phyloP scores from a whole-genome alignment of 345 rosid genomes.

The Hibiscus syriacus region DNA sequence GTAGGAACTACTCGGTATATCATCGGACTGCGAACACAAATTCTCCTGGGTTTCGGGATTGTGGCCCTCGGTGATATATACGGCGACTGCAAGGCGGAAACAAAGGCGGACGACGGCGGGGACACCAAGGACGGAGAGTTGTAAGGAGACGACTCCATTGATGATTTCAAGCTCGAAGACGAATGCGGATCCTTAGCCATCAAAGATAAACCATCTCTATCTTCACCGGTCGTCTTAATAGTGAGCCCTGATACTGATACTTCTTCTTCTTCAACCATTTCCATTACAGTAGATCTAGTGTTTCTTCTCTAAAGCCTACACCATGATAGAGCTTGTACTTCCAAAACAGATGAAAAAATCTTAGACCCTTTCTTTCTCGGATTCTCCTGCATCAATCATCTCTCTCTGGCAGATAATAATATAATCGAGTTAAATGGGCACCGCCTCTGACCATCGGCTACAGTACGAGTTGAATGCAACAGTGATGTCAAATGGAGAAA shows the following conservation, averaged over 20 bases:
- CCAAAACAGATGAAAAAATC: not conserved
- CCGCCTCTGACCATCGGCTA: conserved; percentile 25
- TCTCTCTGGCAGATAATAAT: conserved; percentile 31
- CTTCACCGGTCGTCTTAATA: not conserved
- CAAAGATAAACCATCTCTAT: too few relatives aligned
- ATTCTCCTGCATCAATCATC: conserved; percentile 26
- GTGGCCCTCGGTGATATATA: conserved; percentile 84
- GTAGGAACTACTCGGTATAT: conserved; percentile 87
- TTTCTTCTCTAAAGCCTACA: not conserved
- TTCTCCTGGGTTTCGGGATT: conserved; percentile 31
- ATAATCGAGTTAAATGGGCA: conserved; percentile 34
- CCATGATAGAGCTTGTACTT: not conserved
- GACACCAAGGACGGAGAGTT: conserved; percentile 75
- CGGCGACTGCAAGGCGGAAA: conserved; percentile 89
- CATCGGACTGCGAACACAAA: conserved; percentile 65
- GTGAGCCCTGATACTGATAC: not conserved
- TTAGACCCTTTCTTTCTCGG: conserved; percentile 5
- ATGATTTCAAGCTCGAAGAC: conserved; percentile 36
- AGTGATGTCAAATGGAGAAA: conserved; percentile 34
- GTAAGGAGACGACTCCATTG: conserved; percentile 46
- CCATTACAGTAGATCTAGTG: not conserved
- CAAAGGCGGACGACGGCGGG: conserved; percentile 91
- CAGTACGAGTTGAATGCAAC: conserved; percentile 66
- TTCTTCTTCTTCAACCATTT: not conserved
- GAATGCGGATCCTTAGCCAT: conserved; percentile 33